A percentile compares a stretch with the other conserved stretches of the same genome.
Evolutionary conservation across 805 yeast species (phyloP).

Genomic region (Komagataella ulmi): DNA sequence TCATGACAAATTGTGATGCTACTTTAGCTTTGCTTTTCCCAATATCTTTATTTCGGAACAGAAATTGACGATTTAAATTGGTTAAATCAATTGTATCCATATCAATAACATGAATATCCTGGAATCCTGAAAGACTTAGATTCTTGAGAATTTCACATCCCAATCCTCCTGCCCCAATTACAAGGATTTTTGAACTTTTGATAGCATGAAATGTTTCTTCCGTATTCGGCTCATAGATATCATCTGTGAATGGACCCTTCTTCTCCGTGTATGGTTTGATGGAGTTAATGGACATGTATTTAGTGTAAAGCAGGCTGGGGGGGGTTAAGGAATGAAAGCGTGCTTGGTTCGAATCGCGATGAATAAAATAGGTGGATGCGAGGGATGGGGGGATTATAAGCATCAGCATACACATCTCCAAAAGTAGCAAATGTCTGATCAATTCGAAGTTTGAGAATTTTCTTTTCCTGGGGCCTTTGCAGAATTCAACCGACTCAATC

Average conservation of each 20-base stretch:
- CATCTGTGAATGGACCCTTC: constrained; percentile 18
- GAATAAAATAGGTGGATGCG: background rate
- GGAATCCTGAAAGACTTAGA: constrained; percentile 57
- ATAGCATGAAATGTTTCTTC: background rate
- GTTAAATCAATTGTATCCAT: constrained; percentile 78
- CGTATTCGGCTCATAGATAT: constrained; percentile 12
- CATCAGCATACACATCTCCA: background rate
- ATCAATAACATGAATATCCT: constrained; percentile 53
- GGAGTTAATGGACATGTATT: background rate
- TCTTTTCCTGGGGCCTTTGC: background rate
- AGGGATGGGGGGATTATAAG: background rate
- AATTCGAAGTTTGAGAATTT: background rate
- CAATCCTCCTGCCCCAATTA: constrained; percentile 73
- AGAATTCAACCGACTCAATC: background rate
- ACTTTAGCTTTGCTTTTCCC: constrained; percentile 55
- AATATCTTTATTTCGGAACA: constrained; percentile 47
- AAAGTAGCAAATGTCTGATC: background rate
- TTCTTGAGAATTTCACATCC: constrained; percentile 75
- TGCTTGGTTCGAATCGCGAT: background rate
- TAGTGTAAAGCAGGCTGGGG: background rate
- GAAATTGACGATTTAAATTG: constrained; percentile 64
- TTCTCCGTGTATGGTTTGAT: constrained; percentile 5
- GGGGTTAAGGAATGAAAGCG: background rate
- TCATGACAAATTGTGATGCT: constrained; percentile 44
- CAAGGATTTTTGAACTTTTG: constrained; percentile 17